Evolutionary conservation across 2,329 filamentous ascomycete genomes (phyloP).

Genomic region (Pyrenochaeta sp.): DNA sequence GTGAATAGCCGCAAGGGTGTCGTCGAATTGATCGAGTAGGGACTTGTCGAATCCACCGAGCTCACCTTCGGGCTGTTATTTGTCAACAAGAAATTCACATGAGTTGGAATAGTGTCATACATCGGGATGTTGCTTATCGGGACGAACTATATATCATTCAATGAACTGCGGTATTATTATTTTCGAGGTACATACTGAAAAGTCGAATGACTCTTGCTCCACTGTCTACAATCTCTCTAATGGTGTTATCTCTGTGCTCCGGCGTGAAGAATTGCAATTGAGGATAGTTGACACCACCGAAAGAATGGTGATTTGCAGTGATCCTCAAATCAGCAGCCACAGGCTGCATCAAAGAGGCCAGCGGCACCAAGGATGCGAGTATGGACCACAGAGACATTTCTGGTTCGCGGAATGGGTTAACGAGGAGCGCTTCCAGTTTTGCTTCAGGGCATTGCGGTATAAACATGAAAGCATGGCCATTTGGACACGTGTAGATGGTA

Average conservation of each 20-base stretch:
- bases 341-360: constrained; percentile 18
- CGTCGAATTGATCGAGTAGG: constrained; percentile 44
- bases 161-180: background rate
- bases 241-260: constrained; percentile 35
- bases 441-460: constrained; percentile 26
- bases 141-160: constrained; percentile 31
- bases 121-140: constrained; percentile 37
- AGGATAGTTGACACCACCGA: constrained; percentile 46
- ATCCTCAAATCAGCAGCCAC: constrained; percentile 34
- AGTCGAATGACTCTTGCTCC: constrained; percentile 43
- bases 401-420: constrained; percentile 13
- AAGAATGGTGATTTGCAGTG: constrained; percentile 40
- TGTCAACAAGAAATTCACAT: constrained; percentile 2
- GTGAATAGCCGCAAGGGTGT: constrained; percentile 45
- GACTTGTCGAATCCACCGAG: constrained; percentile 41
- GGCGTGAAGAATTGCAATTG: constrained; percentile 40
- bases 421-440: constrained; percentile 12
- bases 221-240: constrained; percentile 36
- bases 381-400: constrained; percentile 33
- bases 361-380: constrained; percentile 23
- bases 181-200: constrained; percentile 32
- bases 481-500: constrained; percentile 44
- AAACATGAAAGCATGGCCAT: constrained; percentile 19
- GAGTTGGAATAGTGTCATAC: constrained; percentile 15
- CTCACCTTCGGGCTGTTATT: constrained; percentile 33